Evolutionary conservation across 2,329 filamentous ascomycete genomes (phyloP).

Genomic region (Cladosporium sp.): DNA sequence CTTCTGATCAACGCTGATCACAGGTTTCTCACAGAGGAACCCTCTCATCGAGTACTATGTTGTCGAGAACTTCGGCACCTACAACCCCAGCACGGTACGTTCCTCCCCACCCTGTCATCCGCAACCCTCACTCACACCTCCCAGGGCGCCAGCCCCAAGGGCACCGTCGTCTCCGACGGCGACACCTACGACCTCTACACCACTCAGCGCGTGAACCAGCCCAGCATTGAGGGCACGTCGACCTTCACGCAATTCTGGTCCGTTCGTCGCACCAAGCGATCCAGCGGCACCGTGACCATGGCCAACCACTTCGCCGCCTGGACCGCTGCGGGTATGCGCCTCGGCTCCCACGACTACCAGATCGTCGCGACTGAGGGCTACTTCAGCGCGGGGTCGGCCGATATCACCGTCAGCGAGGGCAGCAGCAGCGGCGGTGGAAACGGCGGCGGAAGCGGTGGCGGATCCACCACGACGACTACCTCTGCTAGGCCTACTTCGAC

Average conservation of each 20-base stretch:
- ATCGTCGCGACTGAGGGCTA: constrained; percentile 41
- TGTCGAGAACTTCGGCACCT: constrained; percentile 46
- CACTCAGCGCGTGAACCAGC: constrained; percentile 36
- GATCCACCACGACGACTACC: constrained; percentile 2
- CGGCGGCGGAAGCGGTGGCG: neutral
- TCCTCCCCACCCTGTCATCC: neutral
- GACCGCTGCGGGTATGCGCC: constrained; percentile 21
- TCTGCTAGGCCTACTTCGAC: neutral
- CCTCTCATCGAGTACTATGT: constrained; percentile 53
- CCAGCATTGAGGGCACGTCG: constrained; percentile 35
- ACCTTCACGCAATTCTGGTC: constrained; percentile 42
- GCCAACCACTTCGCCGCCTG: constrained; percentile 26
- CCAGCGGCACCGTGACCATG: constrained; percentile 21
- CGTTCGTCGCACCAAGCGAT: constrained; percentile 32
- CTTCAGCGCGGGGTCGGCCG: constrained; percentile 33
- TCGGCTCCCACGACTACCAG: constrained; percentile 34
- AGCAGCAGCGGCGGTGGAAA: constrained; percentile 5
- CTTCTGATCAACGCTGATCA: neutral
- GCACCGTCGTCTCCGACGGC: constrained; percentile 47
- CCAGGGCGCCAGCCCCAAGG: constrained; percentile 46
- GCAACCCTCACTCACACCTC: constrained; percentile 14
- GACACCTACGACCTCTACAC: constrained; percentile 48
- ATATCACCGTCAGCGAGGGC: constrained; percentile 29
- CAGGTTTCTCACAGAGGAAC: constrained; percentile 22
- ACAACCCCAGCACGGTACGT: constrained; percentile 30